Base-by-base conservation (phyloP, 257 asterid genomes). In the Capsicum pubescens region DNA sequence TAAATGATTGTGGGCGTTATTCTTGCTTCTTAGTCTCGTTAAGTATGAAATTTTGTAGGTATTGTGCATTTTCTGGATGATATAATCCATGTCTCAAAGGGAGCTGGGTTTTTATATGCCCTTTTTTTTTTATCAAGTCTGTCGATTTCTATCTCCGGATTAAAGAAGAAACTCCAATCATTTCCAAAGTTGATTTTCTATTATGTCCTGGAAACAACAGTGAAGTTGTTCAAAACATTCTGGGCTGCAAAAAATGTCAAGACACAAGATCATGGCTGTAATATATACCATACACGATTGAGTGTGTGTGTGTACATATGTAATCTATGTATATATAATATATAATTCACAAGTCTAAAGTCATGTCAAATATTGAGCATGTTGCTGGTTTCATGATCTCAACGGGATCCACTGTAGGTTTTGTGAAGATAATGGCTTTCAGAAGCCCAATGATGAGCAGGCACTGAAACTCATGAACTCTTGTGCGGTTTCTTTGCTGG, bases 391-490 rank as follows among this genome's bases (percentile, higher is more conserved):
- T 74, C 19, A 13, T 19, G 60, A 71, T 71, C 57, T 71, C 46
- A 36, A 71, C 7, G 36, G 55, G 58, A 74, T 74, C 36, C 42
- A 72, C 10, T 48, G 60, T 84, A 93, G 98, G 80, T 95, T 95
- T 93, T 88, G 94, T 69, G 94, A 94, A 35, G 88, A 84, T 87
- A 97, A 92, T 87, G 92, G 92, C 66, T 94, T 94, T 87, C 93
- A 94, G 92, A 94, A 94, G 91, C 97, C 98, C 84, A 95, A 95
- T 58, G 97, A 95, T 90, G 92, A 89, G 87, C 90, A 83, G 81
- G 98, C 99, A 57, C 90, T 95, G 87, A 83, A 91, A 88, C 92
- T 95, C 78, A 95, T 95, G 99, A 95, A 95, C 87, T 88, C 95
- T 83, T 92, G 96, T 89, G 99, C 98, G 0, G 87, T 89, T 54